These are phyloP conservation scores for Clarireedia monteithiana DNA, from an alignment of 2,329 filamentous ascomycete species.

Conservation along the genomic window DNA sequence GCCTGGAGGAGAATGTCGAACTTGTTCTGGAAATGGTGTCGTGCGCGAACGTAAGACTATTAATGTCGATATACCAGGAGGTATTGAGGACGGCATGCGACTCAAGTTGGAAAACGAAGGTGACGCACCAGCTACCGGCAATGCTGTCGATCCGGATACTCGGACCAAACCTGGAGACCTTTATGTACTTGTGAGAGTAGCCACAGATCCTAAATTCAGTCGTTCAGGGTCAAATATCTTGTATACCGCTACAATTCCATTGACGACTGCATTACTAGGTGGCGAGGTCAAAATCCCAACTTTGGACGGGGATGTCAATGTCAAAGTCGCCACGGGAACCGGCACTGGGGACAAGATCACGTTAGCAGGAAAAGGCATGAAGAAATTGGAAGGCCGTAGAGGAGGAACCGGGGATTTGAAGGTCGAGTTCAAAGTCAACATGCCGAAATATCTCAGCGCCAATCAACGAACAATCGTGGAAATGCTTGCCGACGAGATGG, in stretches of 20 bases:
- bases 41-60: constrained; percentile 77
- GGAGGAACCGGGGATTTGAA: constrained; percentile 71
- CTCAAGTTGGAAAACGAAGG: constrained; percentile 79
- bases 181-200: constrained; percentile 83
- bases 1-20: constrained; percentile 69
- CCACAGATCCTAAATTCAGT: constrained; percentile 83
- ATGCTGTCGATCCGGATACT: constrained; percentile 52
- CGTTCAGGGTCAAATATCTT: constrained; percentile 83
- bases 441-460: constrained; percentile 87
- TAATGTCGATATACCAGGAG: constrained; percentile 84
- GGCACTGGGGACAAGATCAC: constrained; percentile 89
- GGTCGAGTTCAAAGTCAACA: constrained; percentile 89
- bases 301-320: constrained; percentile 79
- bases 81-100: constrained; percentile 95
- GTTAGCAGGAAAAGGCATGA: constrained; percentile 88
- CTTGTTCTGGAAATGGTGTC: constrained; percentile 77
- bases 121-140: constrained; percentile 74
- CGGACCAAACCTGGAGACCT: constrained; percentile 75
- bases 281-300: constrained; percentile 87
- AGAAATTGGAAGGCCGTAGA: constrained; percentile 63
- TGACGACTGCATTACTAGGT: constrained; percentile 88
- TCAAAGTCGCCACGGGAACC: constrained; percentile 86
- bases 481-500: constrained; percentile 94
- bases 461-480: constrained; percentile 92
- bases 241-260: constrained; percentile 82